These are phyloP conservation scores for Crithidia fasciculata DNA, from an alignment of 208 protist genomes.

Conservation along the genomic window DNA sequence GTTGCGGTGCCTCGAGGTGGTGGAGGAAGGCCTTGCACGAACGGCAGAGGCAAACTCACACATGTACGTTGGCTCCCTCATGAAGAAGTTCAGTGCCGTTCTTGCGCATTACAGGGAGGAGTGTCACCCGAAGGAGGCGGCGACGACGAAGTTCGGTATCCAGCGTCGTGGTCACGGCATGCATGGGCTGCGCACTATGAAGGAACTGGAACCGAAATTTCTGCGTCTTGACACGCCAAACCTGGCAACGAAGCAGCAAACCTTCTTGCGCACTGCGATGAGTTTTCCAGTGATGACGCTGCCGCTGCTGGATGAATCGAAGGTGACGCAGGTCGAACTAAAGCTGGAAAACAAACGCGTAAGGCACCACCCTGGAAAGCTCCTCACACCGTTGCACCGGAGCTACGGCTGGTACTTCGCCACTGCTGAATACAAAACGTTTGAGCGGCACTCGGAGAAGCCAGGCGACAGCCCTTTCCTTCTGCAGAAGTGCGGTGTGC, in stretches of 20 bases:
- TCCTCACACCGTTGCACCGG: background rate
- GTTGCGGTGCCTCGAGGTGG: background rate
- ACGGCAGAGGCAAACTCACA: constrained; percentile 1
- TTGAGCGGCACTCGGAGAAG: background rate
- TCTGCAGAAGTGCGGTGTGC: background rate
- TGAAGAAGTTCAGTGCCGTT: background rate
- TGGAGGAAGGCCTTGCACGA: background rate
- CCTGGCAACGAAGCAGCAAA: background rate
- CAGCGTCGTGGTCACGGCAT: background rate
- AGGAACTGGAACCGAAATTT: background rate
- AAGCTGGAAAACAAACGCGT: background rate
- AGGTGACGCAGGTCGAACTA: background rate
- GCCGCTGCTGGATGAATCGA: background rate
- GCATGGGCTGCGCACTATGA: background rate
- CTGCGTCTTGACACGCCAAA: background rate
- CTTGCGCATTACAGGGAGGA: background rate
- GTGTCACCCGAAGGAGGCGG: background rate
- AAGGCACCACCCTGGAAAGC: background rate
- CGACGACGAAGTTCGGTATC: background rate
- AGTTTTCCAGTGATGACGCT: background rate
- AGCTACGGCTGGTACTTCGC: background rate
- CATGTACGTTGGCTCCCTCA: background rate
- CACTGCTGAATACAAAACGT: background rate
- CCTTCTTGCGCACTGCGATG: background rate
- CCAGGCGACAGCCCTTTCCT: background rate